Evolutionary conservation across 2,329 filamentous ascomycete genomes (phyloP).

Genomic region (Nigrospora osmanthi): DNA sequence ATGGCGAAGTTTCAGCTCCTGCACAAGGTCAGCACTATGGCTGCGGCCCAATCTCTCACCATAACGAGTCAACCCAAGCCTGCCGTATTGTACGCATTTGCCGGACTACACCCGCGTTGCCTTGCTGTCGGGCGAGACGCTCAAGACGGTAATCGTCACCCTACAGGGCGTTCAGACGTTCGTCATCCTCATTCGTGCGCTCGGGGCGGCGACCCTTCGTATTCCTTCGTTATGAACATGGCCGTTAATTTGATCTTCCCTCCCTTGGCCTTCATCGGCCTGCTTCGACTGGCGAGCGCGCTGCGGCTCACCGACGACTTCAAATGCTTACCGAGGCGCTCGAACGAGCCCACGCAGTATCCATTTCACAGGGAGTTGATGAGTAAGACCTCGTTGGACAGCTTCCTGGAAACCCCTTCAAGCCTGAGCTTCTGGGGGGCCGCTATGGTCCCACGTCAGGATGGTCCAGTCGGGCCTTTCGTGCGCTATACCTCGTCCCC

Average conservation of each 20-base stretch:
- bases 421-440: background rate
- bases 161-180: constrained; percentile 11
- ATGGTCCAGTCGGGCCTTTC: constrained; percentile 7
- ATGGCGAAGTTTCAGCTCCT: too few species aligned
- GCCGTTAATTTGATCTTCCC: constrained; percentile 5
- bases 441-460: constrained; percentile 3
- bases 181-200: background rate
- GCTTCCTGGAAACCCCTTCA: background rate
- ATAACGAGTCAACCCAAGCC: constrained; percentile 10
- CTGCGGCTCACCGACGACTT: constrained; percentile 3
- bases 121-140: constrained; percentile 8
- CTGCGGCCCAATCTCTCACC: too few species aligned
- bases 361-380: background rate
- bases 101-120: constrained; percentile 7
- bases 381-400: background rate
- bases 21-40: too few species aligned
- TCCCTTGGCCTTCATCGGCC: constrained; percentile 2
- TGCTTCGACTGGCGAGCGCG: background rate
- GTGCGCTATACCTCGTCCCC: constrained; percentile 5
- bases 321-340: background rate
- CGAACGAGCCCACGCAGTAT: background rate
- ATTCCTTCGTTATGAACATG: background rate
- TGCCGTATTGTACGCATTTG: constrained; percentile 7
- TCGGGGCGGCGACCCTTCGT: background rate
- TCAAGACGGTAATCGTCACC: constrained; percentile 14